A percentile compares a stretch with the other conserved stretches of the same genome.
phyloP scores from a whole-genome alignment of 192 early-diverging fungal species.

The Coemansia erecta region DNA sequence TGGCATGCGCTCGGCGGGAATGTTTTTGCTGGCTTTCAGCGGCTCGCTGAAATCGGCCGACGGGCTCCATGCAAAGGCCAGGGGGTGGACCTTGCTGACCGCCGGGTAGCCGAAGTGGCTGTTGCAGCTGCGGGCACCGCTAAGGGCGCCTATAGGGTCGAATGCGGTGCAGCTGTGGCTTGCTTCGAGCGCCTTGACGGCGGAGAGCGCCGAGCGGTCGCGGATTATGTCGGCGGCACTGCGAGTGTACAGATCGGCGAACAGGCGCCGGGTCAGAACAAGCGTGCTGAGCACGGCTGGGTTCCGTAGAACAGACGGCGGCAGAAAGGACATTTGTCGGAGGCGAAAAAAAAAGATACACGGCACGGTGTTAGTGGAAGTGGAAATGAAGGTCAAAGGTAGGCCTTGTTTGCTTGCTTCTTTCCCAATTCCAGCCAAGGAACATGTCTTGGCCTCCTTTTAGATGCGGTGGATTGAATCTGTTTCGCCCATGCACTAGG shows the following conservation, averaged over 20 bases:
- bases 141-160: conserved; percentile 16
- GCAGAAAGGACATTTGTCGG: conserved; percentile 10
- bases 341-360: no score
- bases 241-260: conserved; percentile 8
- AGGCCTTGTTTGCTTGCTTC: no score
- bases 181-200: conserved; percentile 19
- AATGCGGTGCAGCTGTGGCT: conserved; percentile 12
- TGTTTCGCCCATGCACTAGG: no score
- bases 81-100: conserved; percentile 24
- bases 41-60: conserved; percentile 7
- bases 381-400: no score
- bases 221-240: conserved; percentile 26
- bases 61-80: conserved; percentile 30
- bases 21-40: conserved; percentile 12
- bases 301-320: conserved; percentile 5
- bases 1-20: conserved; percentile 20
- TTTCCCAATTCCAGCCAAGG: no score
- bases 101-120: conserved; percentile 33
- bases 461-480: no score
- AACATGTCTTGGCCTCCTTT: no score
- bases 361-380: no score
- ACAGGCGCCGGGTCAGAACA: conserved; percentile 13
- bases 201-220: conserved; percentile 22
- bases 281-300: conserved; percentile 9
- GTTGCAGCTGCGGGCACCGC: not conserved